Evolutionary conservation across 1,139 yeast genomes (phyloP), one percentile per base, ranked within the genome.

Genomic region (Debaryomyces sp.): DNA sequence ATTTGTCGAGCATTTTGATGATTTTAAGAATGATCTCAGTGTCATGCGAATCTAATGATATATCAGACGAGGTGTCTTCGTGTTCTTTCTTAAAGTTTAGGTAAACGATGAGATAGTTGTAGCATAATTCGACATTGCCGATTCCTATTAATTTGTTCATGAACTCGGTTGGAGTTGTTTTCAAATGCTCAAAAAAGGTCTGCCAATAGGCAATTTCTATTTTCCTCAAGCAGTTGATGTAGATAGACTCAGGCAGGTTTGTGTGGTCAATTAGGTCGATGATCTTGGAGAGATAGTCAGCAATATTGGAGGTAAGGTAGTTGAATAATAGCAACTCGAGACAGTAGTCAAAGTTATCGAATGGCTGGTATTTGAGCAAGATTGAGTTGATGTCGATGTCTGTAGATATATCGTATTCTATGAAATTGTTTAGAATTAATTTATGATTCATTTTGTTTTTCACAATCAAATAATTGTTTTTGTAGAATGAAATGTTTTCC

Each of bases 151-250:
- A 57, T 32, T 69, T 60, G 38, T 63, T 60, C 80, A 76, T 75
- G 51, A 73, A 72, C 24, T 65, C 65, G 5, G 65, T 61, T 1
- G 80, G 80, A 0, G 77, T 71, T 6, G 70, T 67, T n/a, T 68
- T 57, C 41, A 75, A 58, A 2, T 64, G 60, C 10, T 58, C 56
- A 49, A 76, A 76, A 53, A 75, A 75, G 30, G 57, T 59, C 13
- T 62, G 52, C 81, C 81, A 76, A 50, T 70, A 70, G 13, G 62
- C 67, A 36, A 70, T 66, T 54, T 76, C 81, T 27, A 76, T 73
- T 49, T 76, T 76, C 18, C 81, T 56, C 47, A 76, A 64, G 54
- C 79, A 76, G 47, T 73, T 73, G 38, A 75, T 71, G 50, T 67
- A 73, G 13, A 75, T 67, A 10, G 60, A 58, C 42, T 71, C 74